phyloP scores from a whole-genome alignment of 2,329 filamentous ascomycete species.

The Trichoderma polysporum region DNA sequence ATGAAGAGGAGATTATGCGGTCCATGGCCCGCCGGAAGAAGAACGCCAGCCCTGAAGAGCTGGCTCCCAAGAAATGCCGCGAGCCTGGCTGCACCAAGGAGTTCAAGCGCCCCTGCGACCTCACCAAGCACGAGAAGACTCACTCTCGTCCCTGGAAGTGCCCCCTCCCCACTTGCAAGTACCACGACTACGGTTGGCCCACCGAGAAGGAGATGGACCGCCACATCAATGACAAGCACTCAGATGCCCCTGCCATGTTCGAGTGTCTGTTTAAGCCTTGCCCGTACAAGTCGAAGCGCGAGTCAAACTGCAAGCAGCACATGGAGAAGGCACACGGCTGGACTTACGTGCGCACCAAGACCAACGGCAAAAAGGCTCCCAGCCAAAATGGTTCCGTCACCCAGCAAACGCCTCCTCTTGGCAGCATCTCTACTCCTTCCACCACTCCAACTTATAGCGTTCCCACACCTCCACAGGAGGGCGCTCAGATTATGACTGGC shows the following conservation, averaged over 20 bases:
- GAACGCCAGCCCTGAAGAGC: conserved; percentile 81
- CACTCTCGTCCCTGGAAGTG: conserved; percentile 98
- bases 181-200: conserved; percentile 85
- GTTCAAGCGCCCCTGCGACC: conserved; percentile 94
- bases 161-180: conserved; percentile 78
- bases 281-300: conserved; percentile 90
- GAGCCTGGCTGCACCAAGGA: conserved; percentile 79
- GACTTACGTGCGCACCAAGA: conserved; percentile 90
- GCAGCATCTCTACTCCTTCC: conserved; percentile 62
- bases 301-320: conserved; percentile 97
- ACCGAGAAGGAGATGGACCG: conserved; percentile 97
- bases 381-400: conserved; percentile 46
- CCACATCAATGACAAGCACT: conserved; percentile 96
- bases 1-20: conserved; percentile 79
- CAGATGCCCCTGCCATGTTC: conserved; percentile 72
- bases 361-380: conserved; percentile 68
- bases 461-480: conserved; percentile 58
- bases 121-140: conserved; percentile 98
- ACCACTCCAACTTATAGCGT: conserved; percentile 51
- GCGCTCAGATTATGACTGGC: conserved; percentile 35
- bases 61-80: conserved; percentile 74
- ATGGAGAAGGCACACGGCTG: conserved; percentile 97
- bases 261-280: conserved; percentile 82
- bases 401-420: conserved; percentile 58
- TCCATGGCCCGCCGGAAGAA: conserved; percentile 97